These are phyloP conservation scores for Phaseolus coccineus DNA, from an alignment of 331 rosid genomes.

Conservation along the genomic window DNA sequence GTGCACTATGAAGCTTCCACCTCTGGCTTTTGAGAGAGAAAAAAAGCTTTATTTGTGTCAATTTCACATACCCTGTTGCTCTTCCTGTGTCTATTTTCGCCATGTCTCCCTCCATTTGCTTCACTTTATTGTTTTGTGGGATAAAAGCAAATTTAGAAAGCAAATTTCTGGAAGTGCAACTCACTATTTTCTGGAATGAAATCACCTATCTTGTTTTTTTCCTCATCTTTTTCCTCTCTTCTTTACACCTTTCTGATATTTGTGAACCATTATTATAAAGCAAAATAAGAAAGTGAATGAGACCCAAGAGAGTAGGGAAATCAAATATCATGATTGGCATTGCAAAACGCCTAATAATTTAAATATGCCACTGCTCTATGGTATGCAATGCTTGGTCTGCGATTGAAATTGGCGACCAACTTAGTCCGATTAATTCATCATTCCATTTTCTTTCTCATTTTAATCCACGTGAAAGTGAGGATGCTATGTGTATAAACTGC, in stretches of 20 bases:
- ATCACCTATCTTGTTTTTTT: slow-evolving; percentile 36
- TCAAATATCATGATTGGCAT: slow-evolving; percentile 40
- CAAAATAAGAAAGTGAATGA: slow-evolving; percentile 42
- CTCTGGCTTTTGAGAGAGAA: not conserved
- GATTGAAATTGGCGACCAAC: slow-evolving; percentile 35
- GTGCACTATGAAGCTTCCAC: not conserved
- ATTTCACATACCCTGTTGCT: slow-evolving; percentile 28
- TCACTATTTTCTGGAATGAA: slow-evolving; percentile 27
- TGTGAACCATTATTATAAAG: slow-evolving; percentile 40
- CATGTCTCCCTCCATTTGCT: slow-evolving; percentile 28
- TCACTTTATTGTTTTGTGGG: slow-evolving; percentile 35
- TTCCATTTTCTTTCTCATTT: not conserved
- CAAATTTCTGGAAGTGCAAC: slow-evolving; percentile 30
- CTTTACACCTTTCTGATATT: slow-evolving; percentile 27
- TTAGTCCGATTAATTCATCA: not conserved
- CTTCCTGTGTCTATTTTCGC: slow-evolving; percentile 35
- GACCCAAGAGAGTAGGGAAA: slow-evolving; percentile 41
- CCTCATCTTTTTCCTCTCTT: slow-evolving; percentile 19
- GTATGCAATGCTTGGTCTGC: slow-evolving; percentile 19
- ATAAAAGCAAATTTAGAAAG: slow-evolving; percentile 34
- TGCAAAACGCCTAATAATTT: slow-evolving; percentile 43
- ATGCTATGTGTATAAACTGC: not conserved
- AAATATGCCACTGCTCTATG: slow-evolving; percentile 25
- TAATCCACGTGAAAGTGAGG: slow-evolving; percentile 6
- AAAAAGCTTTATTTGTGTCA: slow-evolving; percentile 4